Base-by-base conservation (phyloP, 1,139 yeast species). In the Pneumocystis jirovecii region DNA sequence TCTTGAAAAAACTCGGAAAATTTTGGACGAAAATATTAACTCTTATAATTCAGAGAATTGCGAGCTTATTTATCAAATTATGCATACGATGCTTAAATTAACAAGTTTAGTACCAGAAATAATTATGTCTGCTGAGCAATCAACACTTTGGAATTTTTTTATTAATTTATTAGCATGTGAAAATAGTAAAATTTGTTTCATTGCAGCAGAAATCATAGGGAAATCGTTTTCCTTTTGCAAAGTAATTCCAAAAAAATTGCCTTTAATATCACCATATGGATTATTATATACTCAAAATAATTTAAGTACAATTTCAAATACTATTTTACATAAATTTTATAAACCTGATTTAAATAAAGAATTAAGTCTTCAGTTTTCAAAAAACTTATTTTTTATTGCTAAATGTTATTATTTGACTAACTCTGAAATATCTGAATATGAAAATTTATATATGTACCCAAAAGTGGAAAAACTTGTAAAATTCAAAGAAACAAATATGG, bases 181-280 rank as follows among this genome's bases (percentile, higher is more conserved):
- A 1, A 97, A 91, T 74, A 81, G 95, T 0, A 91, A 97, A 97
- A 87, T 91, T 15, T 83, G 97, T 72, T 78, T 87, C 66, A 78
- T 83, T 4, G 77, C 95, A 0, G 78, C 86, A n/a, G 79, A 91
- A 64, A 77, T 89, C 62, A 74, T 85, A 59, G 84, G 85, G 0
- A 73, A 77, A 2, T 73, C 86, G 62, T 76, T 87, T 64, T 72
- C 79, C 2, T 61, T 67, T 37, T 63, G 69, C 56, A 80, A 80
- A 66, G 68, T 78, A 59, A 78, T 77, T 21, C 73, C 65, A 5
- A 64, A 63, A 2, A 61, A 65, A 3, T 61, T 60, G 1, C 65
- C 67, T n/a, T 66, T 66, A 21, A 65, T 64, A 29, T 65, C 70
- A 31, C 63, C 66, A n/a, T 57, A 56, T 70, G 70, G 62, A 35